A percentile compares a stretch with the other conserved stretches of the same genome.
Conservation (phyloP, 306 rosid genomes). For the Vigna hirtella region DNA sequence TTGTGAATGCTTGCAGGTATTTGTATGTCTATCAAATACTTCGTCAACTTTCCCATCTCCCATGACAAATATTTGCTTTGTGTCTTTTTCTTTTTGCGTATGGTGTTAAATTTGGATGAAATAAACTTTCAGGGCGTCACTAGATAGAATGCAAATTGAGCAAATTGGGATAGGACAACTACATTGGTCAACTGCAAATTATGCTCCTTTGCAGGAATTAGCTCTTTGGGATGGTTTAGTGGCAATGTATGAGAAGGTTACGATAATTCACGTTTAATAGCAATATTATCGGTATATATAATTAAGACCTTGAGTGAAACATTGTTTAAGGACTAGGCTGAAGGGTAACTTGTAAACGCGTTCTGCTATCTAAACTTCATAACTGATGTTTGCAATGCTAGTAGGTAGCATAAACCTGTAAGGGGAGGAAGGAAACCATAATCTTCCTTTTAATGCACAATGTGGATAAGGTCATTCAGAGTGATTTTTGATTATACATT, state of each 20-base stretch:
- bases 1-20: conserved; percentile 94
- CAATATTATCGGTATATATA: conserved; percentile 30
- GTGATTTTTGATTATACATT: conserved; percentile 26
- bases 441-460: background rate
- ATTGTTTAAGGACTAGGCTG: conserved; percentile 10
- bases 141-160: conserved; percentile 83
- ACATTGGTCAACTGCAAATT: conserved; percentile 97
- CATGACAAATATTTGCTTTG: conserved; percentile 8
- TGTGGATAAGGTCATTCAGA: conserved; percentile 18
- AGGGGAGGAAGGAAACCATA: background rate
- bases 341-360: background rate
- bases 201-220: conserved; percentile 87
- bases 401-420: background rate
- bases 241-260: conserved; percentile 96
- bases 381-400: conserved; percentile 2
- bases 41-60: background rate
- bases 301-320: conserved; percentile 3
- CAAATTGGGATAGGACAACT: conserved; percentile 93
- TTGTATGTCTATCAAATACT: conserved; percentile 4
- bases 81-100: background rate
- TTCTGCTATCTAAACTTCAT: background rate
- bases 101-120: conserved; percentile 34
- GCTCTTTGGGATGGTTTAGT: conserved; percentile 98
- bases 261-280: conserved; percentile 44
- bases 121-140: conserved; percentile 72